Evolutionary conservation across 805 yeast genomes (phyloP).

Genomic region (Danielozyma ontarioensis): DNA sequence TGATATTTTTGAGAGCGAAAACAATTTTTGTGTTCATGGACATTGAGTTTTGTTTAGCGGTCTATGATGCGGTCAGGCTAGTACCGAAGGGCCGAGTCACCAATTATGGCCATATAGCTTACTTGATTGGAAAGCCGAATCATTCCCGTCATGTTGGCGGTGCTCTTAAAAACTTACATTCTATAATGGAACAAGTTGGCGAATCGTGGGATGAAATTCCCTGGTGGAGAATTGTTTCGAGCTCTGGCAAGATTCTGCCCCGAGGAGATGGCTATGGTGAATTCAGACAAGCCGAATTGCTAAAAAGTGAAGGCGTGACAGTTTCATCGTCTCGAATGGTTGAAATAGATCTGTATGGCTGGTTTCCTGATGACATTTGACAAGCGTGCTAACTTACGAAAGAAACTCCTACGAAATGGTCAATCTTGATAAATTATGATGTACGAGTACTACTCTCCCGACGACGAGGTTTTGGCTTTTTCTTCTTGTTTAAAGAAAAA

Average conservation of each 20-base stretch:
- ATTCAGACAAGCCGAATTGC: constrained; percentile 38
- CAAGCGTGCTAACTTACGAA: constrained; percentile 18
- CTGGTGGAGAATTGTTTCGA: constrained; percentile 75
- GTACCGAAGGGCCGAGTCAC: constrained; percentile 14
- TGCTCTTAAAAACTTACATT: constrained; percentile 47
- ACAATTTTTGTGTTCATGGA: too few species aligned
- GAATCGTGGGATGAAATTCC: constrained; percentile 39
- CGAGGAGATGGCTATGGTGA: constrained; percentile 41
- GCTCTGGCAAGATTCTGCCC: constrained; percentile 60
- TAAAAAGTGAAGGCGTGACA: constrained; percentile 44
- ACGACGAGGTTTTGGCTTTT: constrained; percentile 2
- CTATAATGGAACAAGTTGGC: constrained; percentile 18
- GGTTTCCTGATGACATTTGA: constrained; percentile 64
- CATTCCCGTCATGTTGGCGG: constrained; percentile 74
- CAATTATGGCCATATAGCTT: constrained; percentile 57
- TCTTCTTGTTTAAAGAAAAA: constrained; percentile 4
- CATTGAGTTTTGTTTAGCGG: constrained; percentile 13
- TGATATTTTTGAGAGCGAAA: too few species aligned
- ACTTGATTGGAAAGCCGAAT: constrained; percentile 53
- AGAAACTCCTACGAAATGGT: not conserved
- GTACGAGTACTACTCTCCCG: not conserved
- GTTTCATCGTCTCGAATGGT: constrained; percentile 34
- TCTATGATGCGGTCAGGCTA: constrained; percentile 8
- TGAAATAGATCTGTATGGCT: constrained; percentile 48
- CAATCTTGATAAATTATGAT: not conserved